Evolutionary conservation across 177 flowering plant genomes (phyloP).

Genomic region (Tripterygium wilfordii): DNA sequence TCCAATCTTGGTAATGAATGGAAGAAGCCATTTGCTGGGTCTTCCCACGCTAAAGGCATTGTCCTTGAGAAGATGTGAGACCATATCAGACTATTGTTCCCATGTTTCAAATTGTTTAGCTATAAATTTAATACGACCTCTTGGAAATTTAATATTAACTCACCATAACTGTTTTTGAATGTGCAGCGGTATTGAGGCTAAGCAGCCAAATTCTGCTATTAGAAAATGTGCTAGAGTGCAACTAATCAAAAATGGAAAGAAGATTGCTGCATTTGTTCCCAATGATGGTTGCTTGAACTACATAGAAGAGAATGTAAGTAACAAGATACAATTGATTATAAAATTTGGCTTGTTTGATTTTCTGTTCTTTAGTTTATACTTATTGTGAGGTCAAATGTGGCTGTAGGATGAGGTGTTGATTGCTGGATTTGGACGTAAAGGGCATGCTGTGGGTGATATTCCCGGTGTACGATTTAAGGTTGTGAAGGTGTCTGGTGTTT

Average conservation of each 20-base stretch:
- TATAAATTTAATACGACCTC: neutral
- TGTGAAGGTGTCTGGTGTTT: conserved; percentile 87
- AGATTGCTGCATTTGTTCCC: conserved; percentile 89
- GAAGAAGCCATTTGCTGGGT: conserved; percentile 91
- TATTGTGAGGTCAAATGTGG: neutral
- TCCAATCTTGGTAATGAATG: conserved; percentile 67
- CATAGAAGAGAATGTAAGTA: conserved; percentile 80
- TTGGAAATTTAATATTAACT: neutral
- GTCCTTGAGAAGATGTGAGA: conserved; percentile 79
- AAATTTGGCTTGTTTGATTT: too few species aligned
- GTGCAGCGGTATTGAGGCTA: conserved; percentile 83
- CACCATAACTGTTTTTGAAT: too few species aligned
- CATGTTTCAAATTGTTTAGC: neutral
- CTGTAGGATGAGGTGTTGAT: conserved; percentile 85
- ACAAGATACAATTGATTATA: too few species aligned
- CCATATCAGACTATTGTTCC: neutral
- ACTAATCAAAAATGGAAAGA: conserved; percentile 79
- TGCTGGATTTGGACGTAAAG: conserved; percentile 91
- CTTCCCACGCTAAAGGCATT: conserved; percentile 82
- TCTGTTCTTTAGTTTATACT: neutral
- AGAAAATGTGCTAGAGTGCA: conserved; percentile 88
- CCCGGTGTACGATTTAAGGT: conserved; percentile 92
- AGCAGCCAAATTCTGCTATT: conserved; percentile 91
- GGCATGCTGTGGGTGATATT: conserved; percentile 93
- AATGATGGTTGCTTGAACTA: conserved; percentile 91